Evolutionary conservation across 78 protist species (phyloP).

Genomic region (Neovahlkampfia damariscottae): DNA sequence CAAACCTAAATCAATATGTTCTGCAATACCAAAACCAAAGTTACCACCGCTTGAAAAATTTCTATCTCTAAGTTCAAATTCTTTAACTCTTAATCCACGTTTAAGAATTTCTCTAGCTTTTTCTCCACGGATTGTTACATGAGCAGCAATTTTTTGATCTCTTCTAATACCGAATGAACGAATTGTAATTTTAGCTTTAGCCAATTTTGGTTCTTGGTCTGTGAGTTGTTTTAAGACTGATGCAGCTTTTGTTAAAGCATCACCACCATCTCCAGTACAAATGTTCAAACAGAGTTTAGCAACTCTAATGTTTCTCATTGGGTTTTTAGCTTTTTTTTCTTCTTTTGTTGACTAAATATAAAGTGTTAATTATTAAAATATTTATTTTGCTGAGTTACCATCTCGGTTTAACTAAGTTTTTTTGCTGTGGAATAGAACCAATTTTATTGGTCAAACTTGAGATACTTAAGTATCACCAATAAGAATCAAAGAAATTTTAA

Average conservation of each 20-base stretch:
- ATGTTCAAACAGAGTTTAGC: slow-evolving; percentile 94
- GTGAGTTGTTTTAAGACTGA: slow-evolving; percentile 95
- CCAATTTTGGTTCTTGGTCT: slow-evolving; percentile 79
- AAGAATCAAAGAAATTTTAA: too few relatives aligned
- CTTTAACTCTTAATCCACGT: slow-evolving; percentile 85
- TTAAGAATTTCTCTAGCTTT: slow-evolving; percentile 96
- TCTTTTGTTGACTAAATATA: background rate
- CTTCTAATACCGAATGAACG: slow-evolving; percentile 93
- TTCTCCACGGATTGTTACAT: slow-evolving; percentile 96
- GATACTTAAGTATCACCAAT: too few relatives aligned
- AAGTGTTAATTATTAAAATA: too few relatives aligned
- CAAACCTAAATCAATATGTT: slow-evolving; percentile 98
- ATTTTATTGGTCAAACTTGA: too few relatives aligned
- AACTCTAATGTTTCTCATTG: slow-evolving; percentile 75
- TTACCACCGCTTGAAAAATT: slow-evolving; percentile 82
- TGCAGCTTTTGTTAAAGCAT: slow-evolving; percentile 93
- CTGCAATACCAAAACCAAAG: slow-evolving; percentile 94
- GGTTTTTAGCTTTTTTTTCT: slow-evolving; percentile 20
- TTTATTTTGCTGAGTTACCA: too few relatives aligned
- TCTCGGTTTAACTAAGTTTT: too few relatives aligned
- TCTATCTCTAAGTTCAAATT: slow-evolving; percentile 76
- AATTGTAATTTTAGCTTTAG: slow-evolving; percentile 90
- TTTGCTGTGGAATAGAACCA: too few relatives aligned
- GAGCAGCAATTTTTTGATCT: slow-evolving; percentile 93
- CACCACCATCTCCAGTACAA: slow-evolving; percentile 97